Base-by-base conservation (phyloP, 495 filamentous ascomycete genomes). In the Lasiosphaeria miniovina region DNA sequence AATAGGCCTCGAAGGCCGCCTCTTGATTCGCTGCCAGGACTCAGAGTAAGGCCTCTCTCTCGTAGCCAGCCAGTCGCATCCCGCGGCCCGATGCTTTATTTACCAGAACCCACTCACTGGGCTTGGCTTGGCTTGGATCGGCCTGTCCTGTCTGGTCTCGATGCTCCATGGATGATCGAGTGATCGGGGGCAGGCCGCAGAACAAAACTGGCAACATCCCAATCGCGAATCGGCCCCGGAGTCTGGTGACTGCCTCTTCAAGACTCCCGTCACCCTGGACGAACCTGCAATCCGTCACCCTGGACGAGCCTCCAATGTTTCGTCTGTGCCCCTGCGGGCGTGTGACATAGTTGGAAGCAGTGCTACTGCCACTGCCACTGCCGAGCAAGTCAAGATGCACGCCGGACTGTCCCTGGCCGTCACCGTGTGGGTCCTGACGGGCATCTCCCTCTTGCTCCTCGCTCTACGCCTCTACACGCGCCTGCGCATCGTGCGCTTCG, bases 371-470 rank as follows among this genome's bases (percentile, higher is more conserved):
- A 41, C 8, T 12, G 12, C 12, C 38, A 11, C 12, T 6, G 43
- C 15, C 12, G 8, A 41, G 14, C 38, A 46, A 46, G 43, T n/a
- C 43, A 61, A 17, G 52, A 67, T 67, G 65, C 58, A 73, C 36
- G 63, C 49, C 38, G 71, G 72, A 63, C 33, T 60, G 32, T 53
- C 69, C 52, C 49, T 75, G 61, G 68, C 72, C 9, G 61, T 65
- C 36, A 67, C 73, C 64, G 66, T 70, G 62, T 75, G 73, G 73
- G 72, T 64, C 49, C 66, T 75, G 68, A 69, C 65, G 14, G 64
- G 52, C 41, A 53, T 75, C 17, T 70, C 65, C 43, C 58, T 74
- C 4, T 52, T 55, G 12, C 57, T 75, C 45, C 68, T 71, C 32
- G 60, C 54, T 40, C 71, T 75, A 15, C 64, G 73, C 31, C 61